Percentiles rank a stretch among this genome's conserved stretches.
Conservation (phyloP, 148 eudicot species). For the Amaranthus hypochondriacus region DNA sequence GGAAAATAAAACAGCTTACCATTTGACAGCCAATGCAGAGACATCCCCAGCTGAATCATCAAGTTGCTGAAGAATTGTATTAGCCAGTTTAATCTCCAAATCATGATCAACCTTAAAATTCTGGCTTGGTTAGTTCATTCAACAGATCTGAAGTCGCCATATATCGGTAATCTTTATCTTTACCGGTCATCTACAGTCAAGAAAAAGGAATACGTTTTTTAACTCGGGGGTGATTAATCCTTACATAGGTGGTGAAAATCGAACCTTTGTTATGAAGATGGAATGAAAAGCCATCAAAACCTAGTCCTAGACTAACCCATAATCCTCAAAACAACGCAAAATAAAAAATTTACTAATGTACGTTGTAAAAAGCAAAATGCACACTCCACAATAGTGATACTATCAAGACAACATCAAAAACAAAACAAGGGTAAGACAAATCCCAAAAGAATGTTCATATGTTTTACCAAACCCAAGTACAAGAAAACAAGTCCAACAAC, state of each 20-base stretch:
- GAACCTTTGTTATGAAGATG: neutral
- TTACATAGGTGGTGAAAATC: neutral
- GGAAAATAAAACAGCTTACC: conserved; percentile 42
- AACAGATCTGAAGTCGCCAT: conserved; percentile 99
- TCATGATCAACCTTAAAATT: conserved; percentile 74
- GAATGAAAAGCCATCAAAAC: neutral
- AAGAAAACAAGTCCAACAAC: too few relatives aligned
- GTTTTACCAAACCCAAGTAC: too few relatives aligned
- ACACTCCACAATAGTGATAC: neutral
- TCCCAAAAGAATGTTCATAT: too few relatives aligned
- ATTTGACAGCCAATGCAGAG: conserved; percentile 96
- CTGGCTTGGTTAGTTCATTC: conserved; percentile 84
- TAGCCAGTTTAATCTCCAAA: conserved; percentile 73
- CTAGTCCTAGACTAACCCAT: neutral
- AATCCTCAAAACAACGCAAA: neutral
- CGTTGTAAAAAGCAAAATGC: neutral
- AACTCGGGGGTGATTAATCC: neutral
- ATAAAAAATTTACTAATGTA: neutral
- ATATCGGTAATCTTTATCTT: conserved; percentile 89
- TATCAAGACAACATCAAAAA: neutral
- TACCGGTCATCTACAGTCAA: conserved; percentile 65
- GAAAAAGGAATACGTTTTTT: neutral
- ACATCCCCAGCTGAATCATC: conserved; percentile 97
- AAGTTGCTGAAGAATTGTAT: conserved; percentile 80
- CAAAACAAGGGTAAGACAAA: too few relatives aligned